These are phyloP conservation scores for Arabidopsis arenosa DNA, from an alignment of 345 rosid species.

Conservation along the genomic window DNA sequence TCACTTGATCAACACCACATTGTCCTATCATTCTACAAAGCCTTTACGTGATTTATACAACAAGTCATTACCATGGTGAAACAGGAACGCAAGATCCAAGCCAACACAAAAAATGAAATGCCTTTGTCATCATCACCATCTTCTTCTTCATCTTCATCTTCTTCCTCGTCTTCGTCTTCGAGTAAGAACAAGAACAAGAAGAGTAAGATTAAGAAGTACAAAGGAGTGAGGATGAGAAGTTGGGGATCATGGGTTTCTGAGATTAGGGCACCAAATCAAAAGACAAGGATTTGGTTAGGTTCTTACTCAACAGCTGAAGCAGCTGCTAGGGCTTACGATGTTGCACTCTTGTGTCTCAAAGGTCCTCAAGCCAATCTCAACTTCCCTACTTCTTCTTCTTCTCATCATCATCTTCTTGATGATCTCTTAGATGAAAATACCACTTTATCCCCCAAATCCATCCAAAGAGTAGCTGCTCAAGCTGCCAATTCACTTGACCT, in stretches of 20 bases:
- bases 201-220: slow-evolving; percentile 69
- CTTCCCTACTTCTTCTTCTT: slow-evolving; percentile 66
- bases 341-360: slow-evolving; percentile 90
- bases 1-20: background rate
- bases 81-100: slow-evolving; percentile 40
- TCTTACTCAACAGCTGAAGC: slow-evolving; percentile 96
- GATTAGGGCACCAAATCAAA: slow-evolving; percentile 95
- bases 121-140: slow-evolving; percentile 25
- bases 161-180: slow-evolving; percentile 27
- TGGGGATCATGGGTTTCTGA: slow-evolving; percentile 99
- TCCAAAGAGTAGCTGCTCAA: slow-evolving; percentile 87
- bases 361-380: slow-evolving; percentile 90
- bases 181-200: slow-evolving; percentile 48
- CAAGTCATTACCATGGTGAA: slow-evolving; percentile 37
- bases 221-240: slow-evolving; percentile 96
- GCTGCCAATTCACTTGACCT: slow-evolving; percentile 53
- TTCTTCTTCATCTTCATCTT: slow-evolving; percentile 18
- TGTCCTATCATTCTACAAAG: slow-evolving; percentile 2
- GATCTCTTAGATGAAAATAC: slow-evolving; percentile 45
- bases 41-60: background rate
- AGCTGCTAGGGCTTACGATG: slow-evolving; percentile 98
- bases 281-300: slow-evolving; percentile 96
- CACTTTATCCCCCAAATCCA: slow-evolving; percentile 81
- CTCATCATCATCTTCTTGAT: slow-evolving; percentile 44
- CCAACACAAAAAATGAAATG: slow-evolving; percentile 24